Evolutionary conservation across 2,329 filamentous ascomycete species (phyloP).

Genomic region (Diaporthe ilicicola): DNA sequence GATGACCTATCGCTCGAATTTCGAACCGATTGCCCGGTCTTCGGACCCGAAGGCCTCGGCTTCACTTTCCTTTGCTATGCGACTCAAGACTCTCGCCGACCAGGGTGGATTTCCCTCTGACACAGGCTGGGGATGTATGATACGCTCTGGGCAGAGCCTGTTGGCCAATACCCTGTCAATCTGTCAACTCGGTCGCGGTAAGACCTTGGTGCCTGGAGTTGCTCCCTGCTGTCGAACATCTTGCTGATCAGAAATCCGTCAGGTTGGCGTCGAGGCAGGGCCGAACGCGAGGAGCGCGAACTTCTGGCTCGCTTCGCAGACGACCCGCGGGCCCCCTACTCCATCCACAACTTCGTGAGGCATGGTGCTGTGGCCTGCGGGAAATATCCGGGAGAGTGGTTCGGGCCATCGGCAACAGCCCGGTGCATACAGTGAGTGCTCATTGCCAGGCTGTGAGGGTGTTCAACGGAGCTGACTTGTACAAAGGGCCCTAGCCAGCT

Average conservation of each 20-base stretch:
- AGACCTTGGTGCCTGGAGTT: constrained; percentile 31
- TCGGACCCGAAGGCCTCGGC: constrained; percentile 75
- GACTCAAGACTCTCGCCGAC: constrained; percentile 81
- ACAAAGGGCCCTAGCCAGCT: constrained; percentile 75
- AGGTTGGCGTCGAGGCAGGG: constrained; percentile 78
- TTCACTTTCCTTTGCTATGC: constrained; percentile 82
- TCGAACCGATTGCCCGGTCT: constrained; percentile 82
- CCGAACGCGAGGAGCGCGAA: constrained; percentile 68
- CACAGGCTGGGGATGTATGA: constrained; percentile 99
- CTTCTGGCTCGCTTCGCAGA: constrained; percentile 89
- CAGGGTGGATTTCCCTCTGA: constrained; percentile 88
- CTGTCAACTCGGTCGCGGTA: constrained; percentile 81
- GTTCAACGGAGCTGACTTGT: constrained; percentile 13
- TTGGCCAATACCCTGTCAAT: constrained; percentile 85
- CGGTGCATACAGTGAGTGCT: constrained; percentile 85
- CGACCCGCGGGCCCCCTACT: constrained; percentile 85
- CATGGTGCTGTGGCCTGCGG: constrained; percentile 88
- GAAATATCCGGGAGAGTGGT: constrained; percentile 97
- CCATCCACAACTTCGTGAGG: constrained; percentile 91
- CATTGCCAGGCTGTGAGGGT: background rate
- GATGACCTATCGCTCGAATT: constrained; percentile 95
- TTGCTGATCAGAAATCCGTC: constrained; percentile 12
- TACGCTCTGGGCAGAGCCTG: constrained; percentile 91
- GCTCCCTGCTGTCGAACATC: background rate
- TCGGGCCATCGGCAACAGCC: constrained; percentile 95